Percentiles rank a stretch among this genome's conserved stretches.
Evolutionary conservation across 805 yeast species (phyloP).

Genomic region (Komagataella pastoris): DNA sequence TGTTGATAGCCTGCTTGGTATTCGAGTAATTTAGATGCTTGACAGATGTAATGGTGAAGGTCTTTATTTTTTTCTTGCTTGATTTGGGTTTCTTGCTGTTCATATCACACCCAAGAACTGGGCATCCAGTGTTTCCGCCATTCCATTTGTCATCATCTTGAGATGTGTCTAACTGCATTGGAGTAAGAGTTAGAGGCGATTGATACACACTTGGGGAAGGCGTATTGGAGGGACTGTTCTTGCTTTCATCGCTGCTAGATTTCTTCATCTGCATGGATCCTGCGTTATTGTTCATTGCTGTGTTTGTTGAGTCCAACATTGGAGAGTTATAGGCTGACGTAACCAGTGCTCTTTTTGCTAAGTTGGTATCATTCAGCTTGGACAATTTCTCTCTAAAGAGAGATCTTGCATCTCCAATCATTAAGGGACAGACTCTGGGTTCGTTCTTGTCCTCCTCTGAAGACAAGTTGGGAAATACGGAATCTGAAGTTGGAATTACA

Average conservation of each 20-base stretch:
- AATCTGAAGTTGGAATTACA: neutral
- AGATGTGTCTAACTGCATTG: neutral
- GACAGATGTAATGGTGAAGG: constrained; percentile 18
- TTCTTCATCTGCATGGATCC: neutral
- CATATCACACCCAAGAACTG: constrained; percentile 9
- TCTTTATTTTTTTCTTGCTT: constrained; percentile 11
- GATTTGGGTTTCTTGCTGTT: constrained; percentile 6
- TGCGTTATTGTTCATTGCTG: constrained; percentile 7
- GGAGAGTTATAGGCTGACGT: constrained; percentile 10
- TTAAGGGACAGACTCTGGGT: constrained; percentile 28
- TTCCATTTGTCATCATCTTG: neutral
- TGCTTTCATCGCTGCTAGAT: neutral
- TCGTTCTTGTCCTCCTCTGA: constrained; percentile 9
- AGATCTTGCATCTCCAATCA: constrained; percentile 29
- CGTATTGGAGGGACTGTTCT: neutral
- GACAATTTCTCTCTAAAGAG: constrained; percentile 20
- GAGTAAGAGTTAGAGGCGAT: neutral
- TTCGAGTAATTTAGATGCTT: constrained; percentile 24
- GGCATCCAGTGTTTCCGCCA: neutral
- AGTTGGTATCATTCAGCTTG: constrained; percentile 7
- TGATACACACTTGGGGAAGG: neutral
- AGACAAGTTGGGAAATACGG: neutral
- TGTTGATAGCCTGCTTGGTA: constrained; percentile 22
- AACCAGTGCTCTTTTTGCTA: constrained; percentile 15
- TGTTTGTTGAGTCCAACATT: constrained; percentile 11